phyloP scores from a whole-genome alignment of 2,329 filamentous ascomycete species.

The Colletotrichum higginsianum region DNA sequence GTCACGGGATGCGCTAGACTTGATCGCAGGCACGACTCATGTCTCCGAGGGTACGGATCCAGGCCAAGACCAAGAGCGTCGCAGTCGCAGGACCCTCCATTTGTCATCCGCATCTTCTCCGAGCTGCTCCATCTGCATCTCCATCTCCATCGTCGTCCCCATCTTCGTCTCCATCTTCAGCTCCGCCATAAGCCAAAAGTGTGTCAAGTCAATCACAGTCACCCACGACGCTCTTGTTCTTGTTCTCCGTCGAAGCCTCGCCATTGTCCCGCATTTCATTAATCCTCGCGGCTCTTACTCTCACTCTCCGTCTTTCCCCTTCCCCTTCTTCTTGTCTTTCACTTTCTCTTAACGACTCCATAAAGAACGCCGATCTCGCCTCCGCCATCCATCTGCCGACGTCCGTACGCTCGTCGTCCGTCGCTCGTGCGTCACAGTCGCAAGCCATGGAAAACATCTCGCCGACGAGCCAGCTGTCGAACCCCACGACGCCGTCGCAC shows the following conservation, averaged over 20 bases:
- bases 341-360: no score
- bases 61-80: constrained; percentile 22
- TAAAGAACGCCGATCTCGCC: not conserved
- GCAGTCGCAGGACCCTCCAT: constrained; percentile 16
- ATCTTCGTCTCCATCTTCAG: not conserved
- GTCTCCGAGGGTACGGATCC: constrained; percentile 7
- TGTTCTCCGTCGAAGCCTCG: no score
- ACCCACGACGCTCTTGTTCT: no score
- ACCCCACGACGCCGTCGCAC: constrained; percentile 31
- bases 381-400: not conserved
- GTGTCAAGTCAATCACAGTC: no score
- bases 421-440: not conserved
- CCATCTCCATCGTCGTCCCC: constrained; percentile 10
- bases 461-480: constrained; percentile 35
- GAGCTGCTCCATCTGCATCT: not conserved
- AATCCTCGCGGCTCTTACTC: no score
- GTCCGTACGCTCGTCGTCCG: not conserved
- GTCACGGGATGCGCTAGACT: constrained; percentile 7
- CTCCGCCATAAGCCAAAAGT: no score
- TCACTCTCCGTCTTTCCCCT: not conserved
- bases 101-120: constrained; percentile 25
- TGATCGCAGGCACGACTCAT: constrained; percentile 6
- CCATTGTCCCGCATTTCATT: no score
- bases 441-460: constrained; percentile 26
- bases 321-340: not conserved